phyloP scores from a whole-genome alignment of 2,329 filamentous ascomycete species.

The Alternaria arbusti region DNA sequence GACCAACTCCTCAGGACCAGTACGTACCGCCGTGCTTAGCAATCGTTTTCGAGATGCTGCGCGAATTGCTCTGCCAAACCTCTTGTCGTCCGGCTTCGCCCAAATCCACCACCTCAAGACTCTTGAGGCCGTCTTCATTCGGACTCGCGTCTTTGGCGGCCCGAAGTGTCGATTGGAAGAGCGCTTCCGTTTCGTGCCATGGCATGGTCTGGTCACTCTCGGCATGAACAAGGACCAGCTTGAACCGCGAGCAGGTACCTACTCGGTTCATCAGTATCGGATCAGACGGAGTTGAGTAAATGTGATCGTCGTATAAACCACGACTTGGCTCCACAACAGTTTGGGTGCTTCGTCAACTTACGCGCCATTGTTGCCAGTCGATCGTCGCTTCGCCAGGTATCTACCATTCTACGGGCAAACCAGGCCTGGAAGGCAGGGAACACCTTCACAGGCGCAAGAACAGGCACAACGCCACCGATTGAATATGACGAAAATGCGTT shows the following conservation, averaged over 20 bases:
- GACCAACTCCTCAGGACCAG: background rate
- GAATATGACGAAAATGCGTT: slow-evolving; percentile 78
- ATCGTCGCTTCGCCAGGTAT: slow-evolving; percentile 78
- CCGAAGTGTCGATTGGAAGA: slow-evolving; percentile 37
- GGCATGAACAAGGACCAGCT: slow-evolving; percentile 43
- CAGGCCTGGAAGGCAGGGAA: slow-evolving; percentile 69
- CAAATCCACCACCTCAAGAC: slow-evolving; percentile 33
- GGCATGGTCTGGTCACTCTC: slow-evolving; percentile 45
- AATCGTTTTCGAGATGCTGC: slow-evolving; percentile 42
- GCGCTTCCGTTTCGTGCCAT: slow-evolving; percentile 41
- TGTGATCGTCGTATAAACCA: background rate
- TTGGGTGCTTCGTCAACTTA: slow-evolving; percentile 19
- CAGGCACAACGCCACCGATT: slow-evolving; percentile 75
- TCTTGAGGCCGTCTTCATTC: slow-evolving; percentile 18
- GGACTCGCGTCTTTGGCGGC: slow-evolving; percentile 27
- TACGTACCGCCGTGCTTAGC: slow-evolving; percentile 47
- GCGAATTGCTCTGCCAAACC: slow-evolving; percentile 33
- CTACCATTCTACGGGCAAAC: slow-evolving; percentile 71
- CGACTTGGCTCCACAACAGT: background rate
- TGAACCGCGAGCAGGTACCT: slow-evolving; percentile 27
- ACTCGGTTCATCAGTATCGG: slow-evolving; percentile 8
- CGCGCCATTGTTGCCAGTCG: slow-evolving; percentile 66
- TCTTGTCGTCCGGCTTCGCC: slow-evolving; percentile 45
- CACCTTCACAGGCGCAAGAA: slow-evolving; percentile 74
- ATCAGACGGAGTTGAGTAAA: background rate